Conservation (phyloP, 345 rosid species). For the Gossypium stocksii region DNA sequence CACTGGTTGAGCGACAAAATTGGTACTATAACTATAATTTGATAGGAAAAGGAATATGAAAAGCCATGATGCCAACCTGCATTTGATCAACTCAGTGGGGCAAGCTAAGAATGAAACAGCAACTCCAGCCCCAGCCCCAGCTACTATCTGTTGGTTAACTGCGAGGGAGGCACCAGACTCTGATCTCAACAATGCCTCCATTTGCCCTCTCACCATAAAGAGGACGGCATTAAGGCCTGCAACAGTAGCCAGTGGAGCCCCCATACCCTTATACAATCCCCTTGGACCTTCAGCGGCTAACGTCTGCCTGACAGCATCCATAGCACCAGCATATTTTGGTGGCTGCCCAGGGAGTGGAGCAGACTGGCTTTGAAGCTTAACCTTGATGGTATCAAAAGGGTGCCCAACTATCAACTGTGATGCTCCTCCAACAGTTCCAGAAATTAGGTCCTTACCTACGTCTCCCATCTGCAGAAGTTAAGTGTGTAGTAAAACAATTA, state of each 20-base stretch:
- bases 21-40: neutral
- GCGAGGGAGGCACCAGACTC: slow-evolving; percentile 77
- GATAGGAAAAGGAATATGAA: neutral
- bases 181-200: slow-evolving; percentile 82
- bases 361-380: slow-evolving; percentile 98
- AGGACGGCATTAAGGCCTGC: slow-evolving; percentile 96
- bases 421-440: slow-evolving; percentile 97
- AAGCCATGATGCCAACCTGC: slow-evolving; percentile 54
- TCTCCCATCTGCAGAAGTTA: slow-evolving; percentile 70
- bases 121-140: slow-evolving; percentile 92
- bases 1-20: too few relatives aligned
- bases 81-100: slow-evolving; percentile 95
- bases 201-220: slow-evolving; percentile 89
- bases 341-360: slow-evolving; percentile 73
- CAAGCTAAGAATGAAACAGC: slow-evolving; percentile 98
- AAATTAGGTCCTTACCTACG: slow-evolving; percentile 70
- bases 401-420: slow-evolving; percentile 85
- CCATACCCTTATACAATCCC: slow-evolving; percentile 98
- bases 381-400: slow-evolving; percentile 98
- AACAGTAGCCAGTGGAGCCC: slow-evolving; percentile 97
- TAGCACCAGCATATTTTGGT: slow-evolving; percentile 70
- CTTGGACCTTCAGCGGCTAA: slow-evolving; percentile 86
- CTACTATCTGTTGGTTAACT: slow-evolving; percentile 66
- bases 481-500: slow-evolving; percentile 1
- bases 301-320: slow-evolving; percentile 86